phyloP scores from a whole-genome alignment of 2,329 filamentous ascomycete species.

The Calonectria leucothoes region DNA sequence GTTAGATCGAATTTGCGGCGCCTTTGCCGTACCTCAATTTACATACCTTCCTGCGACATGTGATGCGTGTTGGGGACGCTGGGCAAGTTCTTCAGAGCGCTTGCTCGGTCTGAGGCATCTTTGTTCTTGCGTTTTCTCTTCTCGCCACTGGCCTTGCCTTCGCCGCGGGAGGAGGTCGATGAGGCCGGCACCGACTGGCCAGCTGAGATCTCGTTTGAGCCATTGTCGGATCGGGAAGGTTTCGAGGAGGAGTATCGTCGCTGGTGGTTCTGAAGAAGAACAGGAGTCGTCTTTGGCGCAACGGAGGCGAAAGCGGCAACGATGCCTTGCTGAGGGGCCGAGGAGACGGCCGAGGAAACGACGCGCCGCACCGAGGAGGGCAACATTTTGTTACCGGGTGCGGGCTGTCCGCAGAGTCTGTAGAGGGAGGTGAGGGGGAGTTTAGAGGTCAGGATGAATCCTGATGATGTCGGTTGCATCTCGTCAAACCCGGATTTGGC shows the following conservation, averaged over 20 bases:
- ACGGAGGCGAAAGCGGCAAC: slow-evolving; percentile 56
- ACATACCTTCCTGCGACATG: slow-evolving; percentile 74
- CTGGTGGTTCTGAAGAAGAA: slow-evolving; percentile 59
- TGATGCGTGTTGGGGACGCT: slow-evolving; percentile 82
- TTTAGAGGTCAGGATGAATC: slow-evolving; percentile 43
- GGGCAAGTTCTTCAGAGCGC: slow-evolving; percentile 69
- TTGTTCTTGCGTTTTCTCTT: slow-evolving; percentile 71
- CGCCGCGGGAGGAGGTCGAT: slow-evolving; percentile 52
- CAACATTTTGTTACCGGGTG: slow-evolving; percentile 58
- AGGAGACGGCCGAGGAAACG: slow-evolving; percentile 58
- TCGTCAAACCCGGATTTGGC: slow-evolving; percentile 51
- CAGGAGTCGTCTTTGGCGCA: slow-evolving; percentile 51
- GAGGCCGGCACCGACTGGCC: slow-evolving; percentile 63
- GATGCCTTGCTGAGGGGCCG: slow-evolving; percentile 57
- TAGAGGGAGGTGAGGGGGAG: slow-evolving; percentile 30
- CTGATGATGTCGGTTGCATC: slow-evolving; percentile 49
- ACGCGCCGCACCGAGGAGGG: slow-evolving; percentile 68
- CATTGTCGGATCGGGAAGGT: slow-evolving; percentile 70
- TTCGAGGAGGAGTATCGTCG: slow-evolving; percentile 71
- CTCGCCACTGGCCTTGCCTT: slow-evolving; percentile 59
- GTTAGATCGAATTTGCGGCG: slow-evolving; percentile 28
- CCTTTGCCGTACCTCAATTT: background rate
- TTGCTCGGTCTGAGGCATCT: slow-evolving; percentile 57
- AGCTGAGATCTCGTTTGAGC: slow-evolving; percentile 62
- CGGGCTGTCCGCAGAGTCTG: slow-evolving; percentile 31